These are phyloP conservation scores for Phaeodactylum tricornutum DNA, from an alignment of 108 stramenopile genomes.

Conservation along the genomic window DNA sequence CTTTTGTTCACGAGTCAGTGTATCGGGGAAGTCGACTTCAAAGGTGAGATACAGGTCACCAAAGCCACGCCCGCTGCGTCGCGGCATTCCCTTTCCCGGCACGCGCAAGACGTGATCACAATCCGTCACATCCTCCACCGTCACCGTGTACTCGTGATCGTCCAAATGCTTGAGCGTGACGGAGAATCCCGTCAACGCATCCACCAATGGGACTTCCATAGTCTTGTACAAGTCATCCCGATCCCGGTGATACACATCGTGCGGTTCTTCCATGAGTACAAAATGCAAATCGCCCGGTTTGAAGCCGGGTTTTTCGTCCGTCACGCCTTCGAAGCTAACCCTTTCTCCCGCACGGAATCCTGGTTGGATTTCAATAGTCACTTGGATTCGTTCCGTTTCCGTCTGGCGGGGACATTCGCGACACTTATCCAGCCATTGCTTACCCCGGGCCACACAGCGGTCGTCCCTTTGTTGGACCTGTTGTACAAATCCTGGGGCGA, in stretches of 20 bases:
- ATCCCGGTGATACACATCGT: conserved; percentile 63
- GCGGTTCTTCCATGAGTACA: conserved; percentile 39
- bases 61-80: conserved; percentile 70
- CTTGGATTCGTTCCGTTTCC: conserved; percentile 83
- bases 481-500: conserved; percentile 98
- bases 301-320: conserved; percentile 85
- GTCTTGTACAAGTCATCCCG: conserved; percentile 80
- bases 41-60: conserved; percentile 85
- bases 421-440: conserved; percentile 86
- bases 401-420: conserved; percentile 86
- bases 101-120: conserved; percentile 80
- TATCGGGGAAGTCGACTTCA: conserved; percentile 86
- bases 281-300: conserved; percentile 77
- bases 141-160: conserved; percentile 55
- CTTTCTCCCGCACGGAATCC: conserved; percentile 77
- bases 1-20: conserved; percentile 57
- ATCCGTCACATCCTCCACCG: conserved; percentile 62
- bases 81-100: conserved; percentile 85
- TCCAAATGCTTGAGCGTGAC: conserved; percentile 70
- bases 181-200: conserved; percentile 83
- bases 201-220: conserved; percentile 80
- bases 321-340: conserved; percentile 82
- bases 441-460: conserved; percentile 87
- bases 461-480: conserved; percentile 89
- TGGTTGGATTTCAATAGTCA: conserved; percentile 82